A percentile compares a stretch with the other conserved stretches of the same genome.
Evolutionary conservation across 208 protist genomes (phyloP).

Genomic region (Leishmania guyanensis): DNA sequence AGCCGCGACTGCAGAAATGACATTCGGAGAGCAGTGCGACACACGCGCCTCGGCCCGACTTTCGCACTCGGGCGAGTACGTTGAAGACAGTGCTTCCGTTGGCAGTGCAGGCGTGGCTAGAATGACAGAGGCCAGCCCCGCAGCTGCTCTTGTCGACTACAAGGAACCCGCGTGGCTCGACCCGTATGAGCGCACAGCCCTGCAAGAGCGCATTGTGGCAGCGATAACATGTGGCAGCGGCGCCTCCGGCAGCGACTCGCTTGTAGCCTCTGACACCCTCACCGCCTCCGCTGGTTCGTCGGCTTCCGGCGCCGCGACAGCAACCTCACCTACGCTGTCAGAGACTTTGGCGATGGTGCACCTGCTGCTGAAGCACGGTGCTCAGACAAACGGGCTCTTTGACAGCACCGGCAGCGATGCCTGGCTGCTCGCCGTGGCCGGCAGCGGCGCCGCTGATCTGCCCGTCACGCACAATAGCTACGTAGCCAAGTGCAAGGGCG

Average conservation of each 20-base stretch:
- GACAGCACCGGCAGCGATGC: conserved; percentile 69
- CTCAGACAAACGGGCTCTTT: conserved; percentile 57
- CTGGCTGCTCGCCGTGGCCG: conserved; percentile 65
- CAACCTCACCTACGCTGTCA: not conserved
- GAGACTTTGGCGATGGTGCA: conserved; percentile 27
- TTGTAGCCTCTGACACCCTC: not conserved
- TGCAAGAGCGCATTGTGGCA: conserved; percentile 60
- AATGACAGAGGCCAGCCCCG: not conserved
- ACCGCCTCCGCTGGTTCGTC: not conserved
- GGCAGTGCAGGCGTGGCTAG: not conserved
- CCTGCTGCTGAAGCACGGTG: conserved; percentile 57
- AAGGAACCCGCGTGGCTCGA: conserved; percentile 64
- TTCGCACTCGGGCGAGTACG: not conserved
- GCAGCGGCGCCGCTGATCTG: conserved; percentile 11
- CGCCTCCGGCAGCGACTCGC: not conserved
- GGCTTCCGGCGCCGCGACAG: not conserved
- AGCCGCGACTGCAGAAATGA: not conserved
- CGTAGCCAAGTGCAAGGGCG: not conserved
- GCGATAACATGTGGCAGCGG: not conserved
- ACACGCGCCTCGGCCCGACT: not conserved
- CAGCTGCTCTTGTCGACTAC: conserved; percentile 42
- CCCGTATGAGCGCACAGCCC: conserved; percentile 49
- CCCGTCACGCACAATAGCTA: conserved; percentile 2
- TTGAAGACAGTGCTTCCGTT: not conserved
- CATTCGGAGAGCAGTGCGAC: not conserved